phyloP scores from a whole-genome alignment of 2,329 filamentous ascomycete species.

The Fusarium nodosum region DNA sequence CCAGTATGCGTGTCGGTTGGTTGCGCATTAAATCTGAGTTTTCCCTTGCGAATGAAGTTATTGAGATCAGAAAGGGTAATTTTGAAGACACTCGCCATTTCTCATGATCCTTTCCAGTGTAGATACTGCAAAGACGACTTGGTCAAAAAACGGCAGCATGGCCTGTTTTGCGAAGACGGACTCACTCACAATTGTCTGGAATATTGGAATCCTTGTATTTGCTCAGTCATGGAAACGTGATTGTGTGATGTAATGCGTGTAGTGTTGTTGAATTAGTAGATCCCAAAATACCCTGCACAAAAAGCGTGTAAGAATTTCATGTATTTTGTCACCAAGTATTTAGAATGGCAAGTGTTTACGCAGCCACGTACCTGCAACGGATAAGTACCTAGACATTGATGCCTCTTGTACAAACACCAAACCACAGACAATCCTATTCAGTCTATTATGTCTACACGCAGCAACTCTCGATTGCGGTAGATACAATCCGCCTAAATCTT shows the following conservation, averaged over 20 bases:
- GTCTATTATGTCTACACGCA: neutral
- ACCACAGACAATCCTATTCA: neutral
- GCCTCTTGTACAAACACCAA: neutral
- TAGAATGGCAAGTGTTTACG: neutral
- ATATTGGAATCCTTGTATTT: neutral
- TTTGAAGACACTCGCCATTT: neutral
- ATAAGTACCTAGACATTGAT: neutral
- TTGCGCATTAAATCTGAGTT: too few relatives aligned
- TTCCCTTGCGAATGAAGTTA: too few relatives aligned
- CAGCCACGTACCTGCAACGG: neutral
- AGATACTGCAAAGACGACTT: neutral
- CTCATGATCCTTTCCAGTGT: neutral
- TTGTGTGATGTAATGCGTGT: neutral
- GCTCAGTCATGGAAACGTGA: neutral
- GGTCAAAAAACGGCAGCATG: neutral
- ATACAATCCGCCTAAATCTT: neutral
- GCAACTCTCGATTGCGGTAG: neutral
- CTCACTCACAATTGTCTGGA: too few relatives aligned
- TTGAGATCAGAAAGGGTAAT: too few relatives aligned
- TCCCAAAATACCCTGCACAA: neutral
- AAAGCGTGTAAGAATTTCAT: neutral
- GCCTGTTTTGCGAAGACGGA: neutral
- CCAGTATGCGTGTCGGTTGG: too few relatives aligned
- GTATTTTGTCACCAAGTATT: neutral
- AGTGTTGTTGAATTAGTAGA: neutral